Evolutionary conservation across 495 filamentous ascomycete genomes (phyloP).

Genomic region (Gamarada debralockiae): DNA sequence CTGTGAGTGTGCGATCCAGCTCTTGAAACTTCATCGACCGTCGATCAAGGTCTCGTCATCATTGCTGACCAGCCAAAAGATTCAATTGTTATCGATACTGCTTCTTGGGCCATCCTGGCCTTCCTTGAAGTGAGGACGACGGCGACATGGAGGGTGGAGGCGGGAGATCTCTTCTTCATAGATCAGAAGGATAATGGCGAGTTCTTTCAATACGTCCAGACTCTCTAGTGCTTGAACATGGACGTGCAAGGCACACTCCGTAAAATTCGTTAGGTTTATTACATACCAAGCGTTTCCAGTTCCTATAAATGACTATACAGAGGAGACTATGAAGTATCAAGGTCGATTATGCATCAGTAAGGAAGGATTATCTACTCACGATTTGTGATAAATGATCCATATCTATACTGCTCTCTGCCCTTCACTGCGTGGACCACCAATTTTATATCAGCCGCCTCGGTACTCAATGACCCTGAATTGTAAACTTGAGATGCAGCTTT

Average conservation of each 20-base stretch:
- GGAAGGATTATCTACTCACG: background rate
- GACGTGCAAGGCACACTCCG: constrained; percentile 17
- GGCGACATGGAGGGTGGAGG: constrained; percentile 15
- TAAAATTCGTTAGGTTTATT: background rate
- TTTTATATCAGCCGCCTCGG: background rate
- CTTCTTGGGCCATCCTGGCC: background rate
- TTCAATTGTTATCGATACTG: constrained; percentile 14
- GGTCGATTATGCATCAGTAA: background rate
- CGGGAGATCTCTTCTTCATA: constrained; percentile 15
- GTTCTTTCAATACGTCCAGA: constrained; percentile 13
- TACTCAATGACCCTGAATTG: background rate
- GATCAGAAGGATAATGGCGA: constrained; percentile 12
- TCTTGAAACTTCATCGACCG: background rate
- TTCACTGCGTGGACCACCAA: constrained; percentile 6
- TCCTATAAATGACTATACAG: background rate
- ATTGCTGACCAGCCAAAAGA: background rate
- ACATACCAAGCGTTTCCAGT: too few relatives aligned
- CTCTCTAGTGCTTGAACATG: constrained; percentile 13
- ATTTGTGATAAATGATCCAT: constrained; percentile 18
- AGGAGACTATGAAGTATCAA: background rate
- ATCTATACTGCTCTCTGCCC: background rate
- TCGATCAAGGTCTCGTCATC: background rate
- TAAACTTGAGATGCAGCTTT: constrained; percentile 12
- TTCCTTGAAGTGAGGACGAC: constrained; percentile 4
- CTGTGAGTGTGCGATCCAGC: background rate